A percentile compares a stretch with the other conserved stretches of the same genome.
These are phyloP conservation scores for Akebia trifoliata DNA, from an alignment of 164 flowering plant species.

Conservation along the genomic window DNA sequence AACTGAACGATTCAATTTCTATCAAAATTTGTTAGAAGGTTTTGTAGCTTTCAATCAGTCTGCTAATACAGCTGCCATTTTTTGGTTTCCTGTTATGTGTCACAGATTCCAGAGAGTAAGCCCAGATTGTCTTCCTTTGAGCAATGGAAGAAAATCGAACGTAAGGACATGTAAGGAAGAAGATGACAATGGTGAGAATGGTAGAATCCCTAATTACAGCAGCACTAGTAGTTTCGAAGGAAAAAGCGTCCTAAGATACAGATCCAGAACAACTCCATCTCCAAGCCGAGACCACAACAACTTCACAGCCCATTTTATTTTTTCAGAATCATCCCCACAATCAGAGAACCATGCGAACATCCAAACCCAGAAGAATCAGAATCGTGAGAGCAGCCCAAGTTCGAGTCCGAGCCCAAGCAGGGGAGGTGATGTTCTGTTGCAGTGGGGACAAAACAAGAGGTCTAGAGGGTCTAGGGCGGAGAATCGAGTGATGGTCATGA, in stretches of 20 bases:
- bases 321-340: conserved; percentile 12
- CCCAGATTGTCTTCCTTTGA: conserved; percentile 26
- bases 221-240: conserved; percentile 11
- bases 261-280: conserved; percentile 17
- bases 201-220: conserved; percentile 7
- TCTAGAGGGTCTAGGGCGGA: conserved; percentile 29
- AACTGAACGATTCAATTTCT: neutral
- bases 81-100: neutral
- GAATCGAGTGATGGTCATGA: conserved; percentile 4
- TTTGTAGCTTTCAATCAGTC: neutral
- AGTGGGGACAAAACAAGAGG: conserved; percentile 43
- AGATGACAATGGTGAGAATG: conserved; percentile 13
- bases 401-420: conserved; percentile 7
- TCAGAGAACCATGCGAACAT: conserved; percentile 10
- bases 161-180: conserved; percentile 23
- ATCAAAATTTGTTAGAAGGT: neutral
- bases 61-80: neutral
- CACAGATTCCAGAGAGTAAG: conserved; percentile 35
- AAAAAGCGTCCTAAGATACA: conserved; percentile 12
- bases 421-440: conserved; percentile 26
- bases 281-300: conserved; percentile 17
- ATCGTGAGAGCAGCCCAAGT: conserved; percentile 17
- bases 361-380: conserved; percentile 1
- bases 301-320: conserved; percentile 2
- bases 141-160: conserved; percentile 25